phyloP scores from a whole-genome alignment of 1,284 basidiomycete species.

The Pascua sp. region DNA sequence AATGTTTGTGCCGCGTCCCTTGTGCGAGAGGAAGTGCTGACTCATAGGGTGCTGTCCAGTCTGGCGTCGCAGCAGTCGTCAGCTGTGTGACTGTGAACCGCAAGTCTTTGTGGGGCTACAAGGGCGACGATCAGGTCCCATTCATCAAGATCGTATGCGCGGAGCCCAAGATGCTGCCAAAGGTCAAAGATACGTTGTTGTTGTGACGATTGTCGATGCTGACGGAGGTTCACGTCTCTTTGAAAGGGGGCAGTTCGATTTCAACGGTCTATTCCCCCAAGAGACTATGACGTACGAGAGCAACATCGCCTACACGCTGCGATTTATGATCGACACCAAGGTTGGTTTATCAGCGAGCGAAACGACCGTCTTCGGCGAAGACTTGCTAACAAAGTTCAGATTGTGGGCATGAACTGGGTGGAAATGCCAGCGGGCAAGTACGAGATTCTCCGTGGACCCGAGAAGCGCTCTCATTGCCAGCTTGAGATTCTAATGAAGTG shows the following conservation, averaged over 20 bases:
- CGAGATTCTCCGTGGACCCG: conserved; percentile 56
- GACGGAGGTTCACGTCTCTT: conserved; percentile 65
- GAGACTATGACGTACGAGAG: conserved; percentile 76
- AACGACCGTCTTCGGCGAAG: too few species aligned
- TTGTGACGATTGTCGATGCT: conserved; percentile 4
- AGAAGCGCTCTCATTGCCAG: conserved; percentile 76
- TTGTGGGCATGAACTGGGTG: conserved; percentile 97
- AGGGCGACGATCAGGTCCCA: conserved; percentile 68
- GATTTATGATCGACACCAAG: conserved; percentile 95
- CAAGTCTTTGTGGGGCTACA: conserved; percentile 79
- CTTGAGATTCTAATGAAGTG: conserved; percentile 75
- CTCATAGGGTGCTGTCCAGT: conserved; percentile 29
- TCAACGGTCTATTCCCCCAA: conserved; percentile 64
- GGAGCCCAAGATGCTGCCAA: conserved; percentile 72
- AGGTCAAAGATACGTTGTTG: conserved; percentile 79
- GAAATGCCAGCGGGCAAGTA: conserved; percentile 81
- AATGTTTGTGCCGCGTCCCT: conserved; percentile 60
- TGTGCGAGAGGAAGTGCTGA: not conserved
- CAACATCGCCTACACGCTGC: conserved; percentile 79
- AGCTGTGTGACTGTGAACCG: conserved; percentile 63
- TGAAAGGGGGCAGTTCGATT: conserved; percentile 75
- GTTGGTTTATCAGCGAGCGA: conserved; percentile 48
- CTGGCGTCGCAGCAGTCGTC: conserved; percentile 52
- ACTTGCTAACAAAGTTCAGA: conserved; percentile 51
- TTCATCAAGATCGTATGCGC: conserved; percentile 78